Conservation (phyloP, 768 basidiomycete genomes). For the Multifurca ochricompacta region DNA sequence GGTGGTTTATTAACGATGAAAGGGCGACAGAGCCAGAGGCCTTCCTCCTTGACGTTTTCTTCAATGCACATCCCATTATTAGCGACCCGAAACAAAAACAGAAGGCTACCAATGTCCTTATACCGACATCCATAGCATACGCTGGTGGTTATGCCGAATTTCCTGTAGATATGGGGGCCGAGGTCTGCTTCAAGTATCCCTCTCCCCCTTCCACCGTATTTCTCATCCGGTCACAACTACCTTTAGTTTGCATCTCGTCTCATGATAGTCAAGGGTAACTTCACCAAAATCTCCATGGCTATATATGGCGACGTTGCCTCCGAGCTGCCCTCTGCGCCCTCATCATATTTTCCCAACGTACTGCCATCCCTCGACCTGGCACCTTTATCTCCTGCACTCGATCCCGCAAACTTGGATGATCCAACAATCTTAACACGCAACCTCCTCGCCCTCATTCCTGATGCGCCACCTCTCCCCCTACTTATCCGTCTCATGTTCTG, state of each 20-base stretch:
- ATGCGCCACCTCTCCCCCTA: constrained; percentile 54
- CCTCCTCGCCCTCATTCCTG: constrained; percentile 52
- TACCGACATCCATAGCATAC: constrained; percentile 65
- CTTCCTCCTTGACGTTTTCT: constrained; percentile 67
- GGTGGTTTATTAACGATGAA: not conserved
- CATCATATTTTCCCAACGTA: constrained; percentile 36
- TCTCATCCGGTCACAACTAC: not conserved
- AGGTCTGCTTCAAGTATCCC: constrained; percentile 38
- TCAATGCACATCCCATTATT: constrained; percentile 56
- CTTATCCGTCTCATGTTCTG: constrained; percentile 71
- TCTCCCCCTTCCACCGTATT: constrained; percentile 1
- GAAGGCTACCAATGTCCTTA: constrained; percentile 61
- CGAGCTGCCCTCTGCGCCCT: constrained; percentile 33
- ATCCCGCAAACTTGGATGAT: constrained; percentile 52
- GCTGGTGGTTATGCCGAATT: constrained; percentile 62
- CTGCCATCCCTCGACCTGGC: constrained; percentile 31
- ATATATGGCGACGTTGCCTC: constrained; percentile 47
- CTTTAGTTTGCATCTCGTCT: constrained; percentile 63
- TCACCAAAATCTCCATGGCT: constrained; percentile 57
- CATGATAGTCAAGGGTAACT: constrained; percentile 75
- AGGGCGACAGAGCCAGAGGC: constrained; percentile 67
- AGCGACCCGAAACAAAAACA: constrained; percentile 47
- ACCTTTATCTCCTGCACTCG: constrained; percentile 44
- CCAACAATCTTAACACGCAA: constrained; percentile 56
- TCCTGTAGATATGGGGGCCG: constrained; percentile 57